Base-by-base conservation (phyloP, 345 rosid genomes). In the Ailanthus altissimus region DNA sequence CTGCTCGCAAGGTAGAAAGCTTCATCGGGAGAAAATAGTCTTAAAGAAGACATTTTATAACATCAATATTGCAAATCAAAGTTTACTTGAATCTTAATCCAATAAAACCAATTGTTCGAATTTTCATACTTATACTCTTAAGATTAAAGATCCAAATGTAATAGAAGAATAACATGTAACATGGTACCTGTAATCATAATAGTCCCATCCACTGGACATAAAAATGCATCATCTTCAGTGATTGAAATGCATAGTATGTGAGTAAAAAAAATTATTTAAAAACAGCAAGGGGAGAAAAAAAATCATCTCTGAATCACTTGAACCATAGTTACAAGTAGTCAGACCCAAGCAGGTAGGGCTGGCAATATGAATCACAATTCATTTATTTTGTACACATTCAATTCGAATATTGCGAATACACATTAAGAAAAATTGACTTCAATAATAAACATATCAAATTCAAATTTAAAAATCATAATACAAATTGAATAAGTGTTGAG, bases 121-220 rank as follows among this genome's bases (percentile, higher is more conserved):
- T 43, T 16, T 38, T 60, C 58, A 67, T 62, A 42, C 51, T 59
- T 15, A 28, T 43, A 25, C 50, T 63, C 56, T 32, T 32, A 43
- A 26, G n/a, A n/a, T n/a, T n/a, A n/a, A n/a, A n/a, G n/a, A n/a
- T n/a, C n/a, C n/a, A n/a, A n/a, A n/a, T n/a, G n/a, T n/a, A n/a
- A n/a, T n/a, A n/a, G 66, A 62, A 74, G 32, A 69, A 38, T 58
- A 75, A 69, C 32, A 57, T 61, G 40, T 53, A 46, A 72, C 28
- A 45, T 70, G 46, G 43, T 79, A 96, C 99, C 99, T 80, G 99
- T 96, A 67, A 93, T 94, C 98, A 96, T 96, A 74, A 96, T 89
- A 85, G 97, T 96, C 64, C 99, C 99, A 82, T 96, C 99, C 75
- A 83, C 97, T 36, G 99, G 99, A 81, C 99, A 96, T 70, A 88